Base-by-base conservation (phyloP, 768 basidiomycete genomes). In the Gloeophyllum trabeum region DNA sequence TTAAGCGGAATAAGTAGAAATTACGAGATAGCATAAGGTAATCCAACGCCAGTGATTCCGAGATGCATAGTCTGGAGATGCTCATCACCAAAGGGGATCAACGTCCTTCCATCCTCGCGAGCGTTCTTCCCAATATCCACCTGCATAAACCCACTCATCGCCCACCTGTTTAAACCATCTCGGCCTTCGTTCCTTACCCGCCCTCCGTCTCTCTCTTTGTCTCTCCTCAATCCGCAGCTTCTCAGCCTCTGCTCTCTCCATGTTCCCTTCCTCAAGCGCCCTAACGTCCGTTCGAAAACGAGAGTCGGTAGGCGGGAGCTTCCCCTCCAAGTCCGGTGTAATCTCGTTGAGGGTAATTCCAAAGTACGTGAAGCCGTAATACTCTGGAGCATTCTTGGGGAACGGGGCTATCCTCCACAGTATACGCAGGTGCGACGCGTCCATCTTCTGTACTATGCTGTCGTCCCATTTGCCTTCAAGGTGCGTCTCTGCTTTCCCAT, bases 381-480 rank as follows among this genome's bases (percentile, higher is more conserved):
- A 79, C 39, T 82, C 75, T 40, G 70, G 67, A 14, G 75, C 59
- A 52, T 86, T 71, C 51, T 80, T 76, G 22, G 84, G 81, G 61
- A 84, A 89, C 7, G 82, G 76, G 7, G 69, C 59, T 32, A 79
- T 73, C 42, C 81, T 74, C 89, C 89, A 93, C 39, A 93, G 70
- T 35, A 86, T 69, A 42, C 70, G 79, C 53, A 84, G 75, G 56
- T 81, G 75, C 2, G 75, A 78, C 14, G 73, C 63, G 55, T 81
- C 81, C 21, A 81, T 63, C 37, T 72, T 73, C 48, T 76, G 78
- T n/a, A 75, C 73, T 45, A 92, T 60, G 50, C 79, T 76, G 44
- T 90, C 83, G 54, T 92, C 84, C 90, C 89, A 93, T 58, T 83
- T 89, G 37, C 89, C 89, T 58, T 90, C 87, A n/a, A 92, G 61